These are phyloP conservation scores for Globisporangium paroecandrum DNA, from an alignment of 352 stramenopile genomes.

Conservation along the genomic window DNA sequence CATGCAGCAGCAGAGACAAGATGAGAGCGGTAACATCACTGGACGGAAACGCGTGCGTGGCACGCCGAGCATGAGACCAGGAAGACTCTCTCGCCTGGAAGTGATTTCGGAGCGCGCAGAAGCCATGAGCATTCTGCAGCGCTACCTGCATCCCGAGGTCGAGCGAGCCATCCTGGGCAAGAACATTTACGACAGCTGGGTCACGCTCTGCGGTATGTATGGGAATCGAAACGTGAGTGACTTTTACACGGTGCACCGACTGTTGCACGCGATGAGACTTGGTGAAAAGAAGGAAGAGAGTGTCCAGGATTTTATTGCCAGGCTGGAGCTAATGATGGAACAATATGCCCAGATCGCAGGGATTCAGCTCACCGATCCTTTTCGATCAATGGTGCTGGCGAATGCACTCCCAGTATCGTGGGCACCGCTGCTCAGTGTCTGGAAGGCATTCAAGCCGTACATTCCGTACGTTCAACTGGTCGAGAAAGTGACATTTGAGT, in stretches of 20 bases:
- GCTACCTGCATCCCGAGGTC: slow-evolving; percentile 42
- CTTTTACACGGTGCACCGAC: slow-evolving; percentile 40
- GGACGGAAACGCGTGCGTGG: slow-evolving; percentile 7
- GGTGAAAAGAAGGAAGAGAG: slow-evolving; percentile 40
- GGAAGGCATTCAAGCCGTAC: slow-evolving; percentile 34
- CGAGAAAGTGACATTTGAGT: slow-evolving; percentile 28
- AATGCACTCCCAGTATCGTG: slow-evolving; percentile 33
- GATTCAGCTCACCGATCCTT: slow-evolving; percentile 37
- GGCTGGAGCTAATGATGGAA: slow-evolving; percentile 38
- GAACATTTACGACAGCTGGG: slow-evolving; percentile 51
- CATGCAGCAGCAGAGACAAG: neutral
- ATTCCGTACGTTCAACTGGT: slow-evolving; percentile 41
- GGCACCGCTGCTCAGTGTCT: slow-evolving; percentile 26
- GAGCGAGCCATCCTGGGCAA: slow-evolving; percentile 45
- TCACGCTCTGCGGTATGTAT: slow-evolving; percentile 42
- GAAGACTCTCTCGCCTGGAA: slow-evolving; percentile 34
- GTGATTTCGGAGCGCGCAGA: slow-evolving; percentile 39
- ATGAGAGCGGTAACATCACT: neutral
- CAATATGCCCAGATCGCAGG: slow-evolving; percentile 37
- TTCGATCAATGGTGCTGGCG: slow-evolving; percentile 34
- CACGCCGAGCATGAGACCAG: neutral
- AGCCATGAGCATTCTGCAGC: slow-evolving; percentile 46
- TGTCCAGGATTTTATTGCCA: slow-evolving; percentile 33
- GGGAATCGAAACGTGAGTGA: slow-evolving; percentile 31
- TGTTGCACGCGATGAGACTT: slow-evolving; percentile 41